phyloP scores from a whole-genome alignment of 140 eudicot species.

The Senecio squalidus region DNA sequence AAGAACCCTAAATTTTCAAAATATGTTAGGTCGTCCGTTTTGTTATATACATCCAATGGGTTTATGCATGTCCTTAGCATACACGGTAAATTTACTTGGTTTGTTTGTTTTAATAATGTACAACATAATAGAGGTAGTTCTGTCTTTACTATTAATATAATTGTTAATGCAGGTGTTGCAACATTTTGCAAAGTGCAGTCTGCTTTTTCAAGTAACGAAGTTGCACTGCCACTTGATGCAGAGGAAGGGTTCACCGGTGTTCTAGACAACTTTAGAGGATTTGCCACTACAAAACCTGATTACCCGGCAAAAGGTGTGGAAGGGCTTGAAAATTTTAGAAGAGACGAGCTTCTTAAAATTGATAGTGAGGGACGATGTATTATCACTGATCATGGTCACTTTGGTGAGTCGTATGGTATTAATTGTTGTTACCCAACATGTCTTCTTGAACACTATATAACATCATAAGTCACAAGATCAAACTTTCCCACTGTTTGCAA shows the following conservation, averaged over 20 bases:
- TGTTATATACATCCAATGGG: too few species aligned
- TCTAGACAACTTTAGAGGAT: conserved; percentile 46
- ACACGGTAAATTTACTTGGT: neutral
- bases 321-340: conserved; percentile 60
- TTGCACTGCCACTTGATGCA: conserved; percentile 82
- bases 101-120: neutral
- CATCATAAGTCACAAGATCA: too few species aligned
- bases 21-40: too few species aligned
- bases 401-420: conserved; percentile 54
- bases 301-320: conserved; percentile 23
- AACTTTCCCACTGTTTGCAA: too few species aligned
- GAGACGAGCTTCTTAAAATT: conserved; percentile 65
- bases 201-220: conserved; percentile 78
- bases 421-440: neutral
- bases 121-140: neutral
- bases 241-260: conserved; percentile 97
- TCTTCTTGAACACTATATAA: too few species aligned
- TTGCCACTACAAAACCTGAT: conserved; percentile 36
- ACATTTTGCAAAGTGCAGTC: conserved; percentile 91
- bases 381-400: conserved; percentile 93
- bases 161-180: conserved; percentile 70
- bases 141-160: neutral
- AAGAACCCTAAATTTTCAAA: too few species aligned
- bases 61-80: too few species aligned
- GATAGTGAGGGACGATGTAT: conserved; percentile 97